These are phyloP conservation scores for Phaeotremella skinneri DNA, from an alignment of 768 basidiomycete species.

Conservation along the genomic window DNA sequence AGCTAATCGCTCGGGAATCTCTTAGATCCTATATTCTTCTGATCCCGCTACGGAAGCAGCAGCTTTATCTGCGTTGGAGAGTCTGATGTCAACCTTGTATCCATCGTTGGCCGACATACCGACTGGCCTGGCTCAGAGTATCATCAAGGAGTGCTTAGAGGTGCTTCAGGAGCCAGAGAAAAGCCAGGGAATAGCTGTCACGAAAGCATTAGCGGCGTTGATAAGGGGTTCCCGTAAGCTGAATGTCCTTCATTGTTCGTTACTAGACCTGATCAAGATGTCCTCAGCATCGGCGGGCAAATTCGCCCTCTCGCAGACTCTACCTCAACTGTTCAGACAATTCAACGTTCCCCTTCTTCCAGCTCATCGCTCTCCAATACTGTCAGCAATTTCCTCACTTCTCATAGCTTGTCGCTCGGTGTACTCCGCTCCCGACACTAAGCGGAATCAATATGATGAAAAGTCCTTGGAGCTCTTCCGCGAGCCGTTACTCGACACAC, in stretches of 20 bases:
- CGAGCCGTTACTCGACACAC: conserved; percentile 60
- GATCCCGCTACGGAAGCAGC: conserved; percentile 71
- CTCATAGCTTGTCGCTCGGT: conserved; percentile 56
- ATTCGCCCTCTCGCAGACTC: conserved; percentile 65
- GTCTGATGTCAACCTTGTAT: conserved; percentile 73
- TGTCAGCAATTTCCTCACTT: conserved; percentile 60
- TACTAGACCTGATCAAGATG: conserved; percentile 7
- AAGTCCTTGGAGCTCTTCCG: conserved; percentile 63
- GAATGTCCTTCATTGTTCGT: not conserved
- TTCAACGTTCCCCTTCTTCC: conserved; percentile 61
- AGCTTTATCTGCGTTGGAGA: conserved; percentile 68
- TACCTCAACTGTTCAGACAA: conserved; percentile 73
- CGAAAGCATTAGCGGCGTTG: conserved; percentile 75
- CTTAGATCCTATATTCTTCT: conserved; percentile 86
- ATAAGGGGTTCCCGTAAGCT: conserved; percentile 73
- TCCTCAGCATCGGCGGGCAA: conserved; percentile 64
- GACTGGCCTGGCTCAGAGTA: conserved; percentile 65
- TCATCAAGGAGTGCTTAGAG: conserved; percentile 74
- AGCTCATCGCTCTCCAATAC: conserved; percentile 60
- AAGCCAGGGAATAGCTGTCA: conserved; percentile 81
- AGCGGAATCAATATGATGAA: conserved; percentile 38
- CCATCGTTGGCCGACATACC: conserved; percentile 52
- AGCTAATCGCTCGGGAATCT: not conserved
- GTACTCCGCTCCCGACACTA: conserved; percentile 30
- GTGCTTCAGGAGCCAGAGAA: conserved; percentile 89